Evolutionary conservation across 2,329 filamentous ascomycete genomes (phyloP).

Genomic region (Mollisia scopiformis): DNA sequence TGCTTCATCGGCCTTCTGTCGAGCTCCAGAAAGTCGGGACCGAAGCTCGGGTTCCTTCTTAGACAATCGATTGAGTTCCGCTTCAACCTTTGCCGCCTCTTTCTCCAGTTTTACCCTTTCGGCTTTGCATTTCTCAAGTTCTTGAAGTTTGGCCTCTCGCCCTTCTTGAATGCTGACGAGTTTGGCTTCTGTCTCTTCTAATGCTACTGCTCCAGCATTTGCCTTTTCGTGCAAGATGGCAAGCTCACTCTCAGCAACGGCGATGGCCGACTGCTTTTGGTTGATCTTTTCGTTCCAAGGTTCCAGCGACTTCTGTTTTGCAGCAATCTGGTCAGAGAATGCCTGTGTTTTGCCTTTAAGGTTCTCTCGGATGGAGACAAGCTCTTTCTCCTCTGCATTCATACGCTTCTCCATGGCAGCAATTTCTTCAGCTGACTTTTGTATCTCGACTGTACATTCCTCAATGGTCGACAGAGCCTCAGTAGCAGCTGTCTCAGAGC

Average conservation of each 20-base stretch:
- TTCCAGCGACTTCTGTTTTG: slow-evolving; percentile 91
- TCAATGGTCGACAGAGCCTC: slow-evolving; percentile 80
- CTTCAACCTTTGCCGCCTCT: slow-evolving; percentile 71
- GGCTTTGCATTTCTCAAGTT: slow-evolving; percentile 75
- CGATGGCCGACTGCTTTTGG: slow-evolving; percentile 91
- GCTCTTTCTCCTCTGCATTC: slow-evolving; percentile 78
- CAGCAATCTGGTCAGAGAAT: slow-evolving; percentile 88
- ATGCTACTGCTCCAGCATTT: slow-evolving; percentile 81
- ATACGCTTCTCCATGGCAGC: slow-evolving; percentile 75
- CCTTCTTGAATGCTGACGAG: slow-evolving; percentile 72
- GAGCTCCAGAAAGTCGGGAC: slow-evolving; percentile 81
- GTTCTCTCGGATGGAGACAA: slow-evolving; percentile 80
- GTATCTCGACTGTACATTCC: slow-evolving; percentile 78
- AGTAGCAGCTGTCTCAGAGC: slow-evolving; percentile 72
- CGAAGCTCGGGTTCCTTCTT: slow-evolving; percentile 82
- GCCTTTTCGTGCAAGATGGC: slow-evolving; percentile 89
- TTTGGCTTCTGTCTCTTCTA: slow-evolving; percentile 83
- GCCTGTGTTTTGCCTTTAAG: slow-evolving; percentile 95
- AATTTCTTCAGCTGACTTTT: slow-evolving; percentile 75
- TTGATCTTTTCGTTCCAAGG: slow-evolving; percentile 98
- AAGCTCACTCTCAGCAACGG: slow-evolving; percentile 92
- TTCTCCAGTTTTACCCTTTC: slow-evolving; percentile 75
- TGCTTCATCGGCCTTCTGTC: slow-evolving; percentile 96
- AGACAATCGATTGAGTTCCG: slow-evolving; percentile 72
- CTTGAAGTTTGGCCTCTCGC: slow-evolving; percentile 69